Evolutionary conservation across 768 basidiomycete genomes (phyloP).

Genomic region (Calocera cornea): DNA sequence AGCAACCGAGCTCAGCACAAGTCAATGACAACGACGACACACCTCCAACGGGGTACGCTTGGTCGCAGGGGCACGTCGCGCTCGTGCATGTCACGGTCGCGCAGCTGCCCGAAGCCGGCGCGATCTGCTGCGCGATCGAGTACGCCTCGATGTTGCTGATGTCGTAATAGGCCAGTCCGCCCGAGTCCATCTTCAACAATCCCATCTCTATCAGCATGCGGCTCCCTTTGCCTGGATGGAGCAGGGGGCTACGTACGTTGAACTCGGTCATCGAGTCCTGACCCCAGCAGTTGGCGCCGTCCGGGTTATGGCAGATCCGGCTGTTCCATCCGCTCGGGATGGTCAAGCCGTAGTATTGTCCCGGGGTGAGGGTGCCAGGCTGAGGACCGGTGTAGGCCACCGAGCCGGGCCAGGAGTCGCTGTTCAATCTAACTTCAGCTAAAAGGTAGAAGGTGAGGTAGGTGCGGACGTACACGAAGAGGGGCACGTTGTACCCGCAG

Average conservation of each 20-base stretch:
- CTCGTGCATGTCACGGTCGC: background rate
- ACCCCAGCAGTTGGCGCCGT: background rate
- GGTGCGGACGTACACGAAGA: background rate
- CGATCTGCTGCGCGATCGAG: conserved; percentile 3
- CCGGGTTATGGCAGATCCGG: background rate
- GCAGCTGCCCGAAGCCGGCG: background rate
- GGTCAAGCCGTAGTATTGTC: background rate
- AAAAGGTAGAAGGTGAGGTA: background rate
- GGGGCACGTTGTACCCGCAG: background rate
- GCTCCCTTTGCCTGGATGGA: background rate
- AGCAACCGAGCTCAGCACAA: background rate
- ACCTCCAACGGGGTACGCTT: conserved; percentile 2
- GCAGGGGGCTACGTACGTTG: background rate
- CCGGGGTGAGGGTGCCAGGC: background rate
- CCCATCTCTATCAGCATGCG: background rate
- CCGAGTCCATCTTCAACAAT: background rate
- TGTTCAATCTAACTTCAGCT: background rate
- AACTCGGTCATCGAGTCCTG: background rate
- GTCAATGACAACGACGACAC: background rate
- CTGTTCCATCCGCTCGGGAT: background rate
- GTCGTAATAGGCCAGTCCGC: background rate
- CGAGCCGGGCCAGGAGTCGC: background rate
- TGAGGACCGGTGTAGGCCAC: background rate
- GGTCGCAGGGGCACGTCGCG: background rate
- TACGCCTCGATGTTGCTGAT: background rate